Conservation (phyloP, 371 early-diverging fungal species). For the Thermomucor indicae-seudaticae region DNA sequence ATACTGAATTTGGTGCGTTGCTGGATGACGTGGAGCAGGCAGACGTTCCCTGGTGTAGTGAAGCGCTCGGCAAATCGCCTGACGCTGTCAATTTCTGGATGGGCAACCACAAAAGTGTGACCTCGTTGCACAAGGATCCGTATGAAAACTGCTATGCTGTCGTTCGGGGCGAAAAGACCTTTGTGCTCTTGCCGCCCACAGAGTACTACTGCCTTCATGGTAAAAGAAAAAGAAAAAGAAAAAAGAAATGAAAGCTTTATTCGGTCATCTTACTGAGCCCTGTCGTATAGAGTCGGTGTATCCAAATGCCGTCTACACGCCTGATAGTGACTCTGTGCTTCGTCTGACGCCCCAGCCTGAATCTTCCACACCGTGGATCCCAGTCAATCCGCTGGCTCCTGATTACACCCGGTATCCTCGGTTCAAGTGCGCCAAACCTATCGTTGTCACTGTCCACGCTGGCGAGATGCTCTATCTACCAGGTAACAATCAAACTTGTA, state of each 20-base stretch:
- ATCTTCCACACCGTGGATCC: constrained; percentile 57
- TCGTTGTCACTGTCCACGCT: constrained; percentile 52
- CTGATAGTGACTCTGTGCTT: constrained; percentile 18
- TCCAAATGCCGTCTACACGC: constrained; percentile 51
- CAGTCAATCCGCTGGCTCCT: constrained; percentile 56
- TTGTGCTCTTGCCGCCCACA: constrained; percentile 68
- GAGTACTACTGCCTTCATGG: constrained; percentile 66
- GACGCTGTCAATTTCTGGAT: constrained; percentile 85
- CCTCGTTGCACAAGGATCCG: constrained; percentile 77
- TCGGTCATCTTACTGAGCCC: no score
- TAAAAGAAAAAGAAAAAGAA: constrained; percentile 8
- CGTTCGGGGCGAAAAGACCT: constrained; percentile 66
- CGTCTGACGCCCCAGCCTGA: constrained; percentile 36
- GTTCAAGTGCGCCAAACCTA: constrained; percentile 49
- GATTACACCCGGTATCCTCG: constrained; percentile 46
- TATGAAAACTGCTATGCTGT: constrained; percentile 82
- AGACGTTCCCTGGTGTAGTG: constrained; percentile 60
- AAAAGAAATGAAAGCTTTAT: no score
- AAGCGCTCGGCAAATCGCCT: constrained; percentile 59
- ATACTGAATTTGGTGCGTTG: constrained; percentile 49
- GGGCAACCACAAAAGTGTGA: constrained; percentile 57
- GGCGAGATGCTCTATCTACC: constrained; percentile 79
- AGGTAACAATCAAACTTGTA: constrained; percentile 11
- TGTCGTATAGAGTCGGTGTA: constrained; percentile 45
- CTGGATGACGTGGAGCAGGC: constrained; percentile 54